Evolutionary conservation across 1,139 yeast genomes (phyloP).

Genomic region (Debaryomycetaceae sp.): DNA sequence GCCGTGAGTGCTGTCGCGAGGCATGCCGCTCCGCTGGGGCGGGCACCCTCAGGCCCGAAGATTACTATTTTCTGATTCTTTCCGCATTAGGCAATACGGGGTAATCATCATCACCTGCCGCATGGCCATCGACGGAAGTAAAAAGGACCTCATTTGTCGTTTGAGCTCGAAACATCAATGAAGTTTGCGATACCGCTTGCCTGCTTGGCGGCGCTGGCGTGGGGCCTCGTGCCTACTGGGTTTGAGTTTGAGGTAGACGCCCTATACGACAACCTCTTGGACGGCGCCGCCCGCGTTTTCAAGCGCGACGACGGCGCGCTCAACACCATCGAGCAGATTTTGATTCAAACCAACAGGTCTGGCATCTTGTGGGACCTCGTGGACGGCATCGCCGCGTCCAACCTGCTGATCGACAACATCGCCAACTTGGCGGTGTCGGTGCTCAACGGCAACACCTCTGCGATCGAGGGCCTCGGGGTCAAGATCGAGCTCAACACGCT

Average conservation of each 20-base stretch:
- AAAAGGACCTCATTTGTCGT: conserved; percentile 1
- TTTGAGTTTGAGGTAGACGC: conserved; percentile 4
- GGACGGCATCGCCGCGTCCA: conserved; percentile 24
- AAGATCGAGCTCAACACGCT: conserved; percentile 21
- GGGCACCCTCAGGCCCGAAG: too few species aligned
- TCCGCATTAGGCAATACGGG: conserved; percentile 6
- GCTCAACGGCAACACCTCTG: conserved; percentile 10
- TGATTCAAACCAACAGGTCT: conserved; percentile 23
- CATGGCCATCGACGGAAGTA: not conserved
- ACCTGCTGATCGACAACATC: conserved; percentile 19
- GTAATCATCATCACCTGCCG: not conserved
- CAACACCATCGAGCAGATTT: conserved; percentile 15
- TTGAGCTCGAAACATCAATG: conserved; percentile 1
- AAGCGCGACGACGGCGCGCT: conserved; percentile 3
- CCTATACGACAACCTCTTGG: conserved; percentile 1
- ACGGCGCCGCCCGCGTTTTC: not conserved
- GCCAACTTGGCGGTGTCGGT: conserved; percentile 17
- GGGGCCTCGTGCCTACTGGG: not conserved
- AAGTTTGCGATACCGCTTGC: conserved; percentile 3
- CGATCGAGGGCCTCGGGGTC: conserved; percentile 11
- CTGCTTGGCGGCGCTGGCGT: not conserved
- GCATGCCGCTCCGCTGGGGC: too few species aligned
- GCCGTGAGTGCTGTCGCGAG: not conserved
- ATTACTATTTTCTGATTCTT: conserved; percentile 3
- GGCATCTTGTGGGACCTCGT: conserved; percentile 27